Evolutionary conservation across 2,329 filamentous ascomycete genomes (phyloP).

Genomic region (Bertia moriformis): DNA sequence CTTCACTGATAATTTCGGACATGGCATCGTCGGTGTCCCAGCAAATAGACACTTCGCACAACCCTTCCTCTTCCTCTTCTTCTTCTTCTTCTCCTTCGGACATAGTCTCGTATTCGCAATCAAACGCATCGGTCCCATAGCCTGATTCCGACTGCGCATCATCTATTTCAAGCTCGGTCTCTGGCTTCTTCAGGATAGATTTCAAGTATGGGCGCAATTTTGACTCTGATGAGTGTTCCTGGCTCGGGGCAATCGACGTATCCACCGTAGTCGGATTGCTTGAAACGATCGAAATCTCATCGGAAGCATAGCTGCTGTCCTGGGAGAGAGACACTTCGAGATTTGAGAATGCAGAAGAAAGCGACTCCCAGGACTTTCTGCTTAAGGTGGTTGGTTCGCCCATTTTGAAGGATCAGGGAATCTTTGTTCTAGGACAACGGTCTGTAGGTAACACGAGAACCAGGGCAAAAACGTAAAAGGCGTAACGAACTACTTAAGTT

Average conservation of each 20-base stretch:
- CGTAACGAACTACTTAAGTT: too few relatives aligned
- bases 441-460: too few relatives aligned
- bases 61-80: constrained; percentile 1
- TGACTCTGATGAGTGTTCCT: background rate
- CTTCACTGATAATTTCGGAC: constrained; percentile 11
- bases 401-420: too few relatives aligned
- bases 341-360: constrained; percentile 17
- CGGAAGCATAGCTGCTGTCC: constrained; percentile 21
- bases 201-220: background rate
- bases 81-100: constrained; percentile 4
- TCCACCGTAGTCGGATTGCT: constrained; percentile 8
- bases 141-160: constrained; percentile 17
- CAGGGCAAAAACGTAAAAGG: too few relatives aligned
- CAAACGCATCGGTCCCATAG: constrained; percentile 17
- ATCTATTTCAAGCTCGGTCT: constrained; percentile 11
- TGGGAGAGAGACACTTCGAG: constrained; percentile 19
- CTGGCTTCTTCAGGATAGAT: background rate
- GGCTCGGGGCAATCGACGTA: constrained; percentile 8
- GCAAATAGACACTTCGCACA: constrained; percentile 5
- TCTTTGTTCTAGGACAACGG: too few relatives aligned
- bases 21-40: constrained; percentile 13
- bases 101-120: constrained; percentile 9
- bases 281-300: constrained; percentile 16
- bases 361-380: constrained; percentile 18
- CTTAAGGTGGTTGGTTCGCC: background rate